These are phyloP conservation scores for Didymella lethalis DNA, from an alignment of 2,329 filamentous ascomycete genomes.

Conservation along the genomic window DNA sequence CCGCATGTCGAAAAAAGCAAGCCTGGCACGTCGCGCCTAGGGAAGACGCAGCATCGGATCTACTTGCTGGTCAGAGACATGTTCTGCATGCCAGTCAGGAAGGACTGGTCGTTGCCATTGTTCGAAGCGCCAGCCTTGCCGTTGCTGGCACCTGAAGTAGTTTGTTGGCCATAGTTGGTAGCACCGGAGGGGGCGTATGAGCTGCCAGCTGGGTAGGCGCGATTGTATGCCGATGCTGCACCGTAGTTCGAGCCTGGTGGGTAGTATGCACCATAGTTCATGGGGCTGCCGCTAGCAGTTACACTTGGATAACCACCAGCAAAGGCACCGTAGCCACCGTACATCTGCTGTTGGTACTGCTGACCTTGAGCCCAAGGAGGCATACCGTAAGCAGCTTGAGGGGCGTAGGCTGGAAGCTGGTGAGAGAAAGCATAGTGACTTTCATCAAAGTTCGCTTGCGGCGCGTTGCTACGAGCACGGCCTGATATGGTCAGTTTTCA, in stretches of 20 bases:
- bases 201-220: constrained; percentile 27
- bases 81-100: constrained; percentile 37
- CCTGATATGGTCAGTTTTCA: constrained; percentile 27
- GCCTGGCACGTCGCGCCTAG: neutral
- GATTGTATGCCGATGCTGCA: constrained; percentile 35
- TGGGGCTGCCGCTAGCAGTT: constrained; percentile 39
- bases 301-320: constrained; percentile 32
- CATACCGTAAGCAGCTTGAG: constrained; percentile 40
- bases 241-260: constrained; percentile 38
- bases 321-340: constrained; percentile 32
- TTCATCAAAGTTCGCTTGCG: constrained; percentile 37
- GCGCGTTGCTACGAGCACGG: constrained; percentile 28
- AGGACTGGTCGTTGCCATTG: constrained; percentile 24
- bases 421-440: constrained; percentile 44
- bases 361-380: constrained; percentile 37
- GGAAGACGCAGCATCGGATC: neutral
- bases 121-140: constrained; percentile 17
- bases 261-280: constrained; percentile 45
- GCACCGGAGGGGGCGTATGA: constrained; percentile 28
- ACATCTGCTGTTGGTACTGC: constrained; percentile 32
- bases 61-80: constrained; percentile 35
- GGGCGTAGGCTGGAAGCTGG: constrained; percentile 38
- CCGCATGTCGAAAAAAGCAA: neutral
- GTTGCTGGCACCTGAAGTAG: constrained; percentile 18
- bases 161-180: constrained; percentile 28